Base-by-base conservation (phyloP, 108 stramenopile genomes). In the Aurantiochytrium sp. region DNA sequence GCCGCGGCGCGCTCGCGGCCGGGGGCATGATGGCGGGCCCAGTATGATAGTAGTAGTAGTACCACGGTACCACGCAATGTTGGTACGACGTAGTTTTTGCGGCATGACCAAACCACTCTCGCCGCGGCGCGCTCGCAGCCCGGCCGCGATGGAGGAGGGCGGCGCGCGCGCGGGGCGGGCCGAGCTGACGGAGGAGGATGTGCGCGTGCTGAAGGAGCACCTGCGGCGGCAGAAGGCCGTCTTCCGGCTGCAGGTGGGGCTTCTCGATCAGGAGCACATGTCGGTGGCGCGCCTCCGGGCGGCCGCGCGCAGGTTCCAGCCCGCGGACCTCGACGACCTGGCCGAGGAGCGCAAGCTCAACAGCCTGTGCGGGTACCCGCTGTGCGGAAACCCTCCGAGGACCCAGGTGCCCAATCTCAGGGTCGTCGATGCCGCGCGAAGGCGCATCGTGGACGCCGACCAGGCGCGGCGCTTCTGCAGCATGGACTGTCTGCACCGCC, bases 321-420 rank as follows among this genome's bases (percentile, higher is more conserved):
- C 73, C 27, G 10, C 45, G n/a, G 42, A 81, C 45, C 73, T 81
- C 15, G 73, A 81, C 45, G 73, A 81, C 39, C 42, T 81, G 27
- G 73, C 73, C 42, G 73, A 81, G 2, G 73, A 81, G 73, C 73
- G 73, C 45, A 81, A 27, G 73, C 73, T 81, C 73, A 41, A 21
- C 42, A 24, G 45, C 6, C 39, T 41, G 39, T 81, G 73, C 73
- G 73, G 73, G 24, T 81, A 81, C 39, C 45, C 45, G 45, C 39
- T 81, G 2, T 81, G 73, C 45, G 42, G 45, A 12, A 81, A 48
- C 10, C 10, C 39, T 6, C 59, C 59, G 34, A 30, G 22, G 27
- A 65, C 27, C 32, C 6, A 65, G 27, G 27, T 65, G 22, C 59
- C 59, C 59, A 65, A 65, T 30, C 19, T 81, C 42, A 41, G 45